Base-by-base conservation (phyloP, 371 early-diverging fungal species). In the Actinomucor elegans region DNA sequence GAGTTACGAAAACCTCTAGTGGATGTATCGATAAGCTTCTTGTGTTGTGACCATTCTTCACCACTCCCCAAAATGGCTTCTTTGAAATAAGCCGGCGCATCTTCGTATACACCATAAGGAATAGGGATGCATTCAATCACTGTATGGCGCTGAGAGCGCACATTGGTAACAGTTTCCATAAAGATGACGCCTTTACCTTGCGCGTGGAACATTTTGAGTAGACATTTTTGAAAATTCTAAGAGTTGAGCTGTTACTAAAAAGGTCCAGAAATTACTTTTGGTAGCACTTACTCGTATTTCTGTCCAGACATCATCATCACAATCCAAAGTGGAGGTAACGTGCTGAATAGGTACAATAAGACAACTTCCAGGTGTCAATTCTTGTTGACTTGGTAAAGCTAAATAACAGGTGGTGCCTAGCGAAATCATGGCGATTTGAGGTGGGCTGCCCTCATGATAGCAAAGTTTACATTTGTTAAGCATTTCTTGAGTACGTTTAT, bases 31-130 rank as follows among this genome's bases (percentile, higher is more conserved):
- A 94, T 93, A 18, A 97, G 20, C 43, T 93, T 93, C 29, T 78
- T 82, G 59, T 97, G 95, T 59, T 94, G 95, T 7, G 94, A 85
- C 96, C 96, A 96, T 57, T 97, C 96, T 41, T 90, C 92, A 23
- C 84, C 94, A 0, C 80, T 60, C 0, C 60, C 68, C 59, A 88
- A 52, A 28, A 97, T 73, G 3, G 88, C 92, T 68, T 97, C 93
- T 77, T 84, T 86, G 60, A 93, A 96, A 60, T 88, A 95, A 7
- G 86, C 94, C 0, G 94, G 89, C 0, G 90, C 89, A 29, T 92
- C 90, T 37, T 87, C 89, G 42, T 80, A 81, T 1, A 77, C 61
- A 5, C 86, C 84, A 69, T 80, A 74, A 0, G 96, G 94, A n/a
- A 97, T 67, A 14, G 98, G 97, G 17, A 94, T 85, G 59, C 90